These are phyloP conservation scores for Pythium sp. DNA, from an alignment of 352 stramenopile species.

Conservation along the genomic window DNA sequence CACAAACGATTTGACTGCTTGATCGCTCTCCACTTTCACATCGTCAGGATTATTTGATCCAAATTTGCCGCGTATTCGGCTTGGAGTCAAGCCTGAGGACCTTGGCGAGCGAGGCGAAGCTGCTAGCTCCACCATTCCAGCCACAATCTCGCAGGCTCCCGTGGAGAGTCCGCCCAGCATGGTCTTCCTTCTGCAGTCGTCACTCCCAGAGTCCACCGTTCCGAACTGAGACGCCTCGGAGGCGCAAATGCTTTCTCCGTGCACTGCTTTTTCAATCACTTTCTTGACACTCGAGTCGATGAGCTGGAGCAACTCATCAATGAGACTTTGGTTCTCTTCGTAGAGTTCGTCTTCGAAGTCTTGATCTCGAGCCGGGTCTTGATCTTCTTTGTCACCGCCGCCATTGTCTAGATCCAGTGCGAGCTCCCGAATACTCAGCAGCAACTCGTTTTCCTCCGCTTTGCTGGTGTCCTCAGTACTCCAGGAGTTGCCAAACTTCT, in stretches of 20 bases:
- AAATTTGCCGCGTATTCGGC: background rate
- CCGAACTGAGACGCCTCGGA: conserved; percentile 1
- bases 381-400: background rate
- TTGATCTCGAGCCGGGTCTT: background rate
- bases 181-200: background rate
- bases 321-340: conserved; percentile 18
- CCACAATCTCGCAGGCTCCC: background rate
- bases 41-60: background rate
- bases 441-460: conserved; percentile 13
- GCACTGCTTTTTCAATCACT: conserved; percentile 6
- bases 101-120: background rate
- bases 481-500: conserved; percentile 24
- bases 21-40: no score
- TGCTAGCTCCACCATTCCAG: background rate
- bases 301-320: conserved; percentile 21
- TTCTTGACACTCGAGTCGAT: conserved; percentile 26
- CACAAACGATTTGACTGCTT: background rate
- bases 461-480: background rate
- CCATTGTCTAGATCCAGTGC: background rate
- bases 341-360: conserved; percentile 7
- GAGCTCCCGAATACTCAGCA: conserved; percentile 11
- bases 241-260: conserved; percentile 2
- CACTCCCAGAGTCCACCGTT: background rate
- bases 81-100: background rate
- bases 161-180: background rate